A percentile compares a stretch with the other conserved stretches of the same genome.
Evolutionary conservation across 2,329 filamentous ascomycete genomes (phyloP).

Genomic region (Penicillium vulpinum): DNA sequence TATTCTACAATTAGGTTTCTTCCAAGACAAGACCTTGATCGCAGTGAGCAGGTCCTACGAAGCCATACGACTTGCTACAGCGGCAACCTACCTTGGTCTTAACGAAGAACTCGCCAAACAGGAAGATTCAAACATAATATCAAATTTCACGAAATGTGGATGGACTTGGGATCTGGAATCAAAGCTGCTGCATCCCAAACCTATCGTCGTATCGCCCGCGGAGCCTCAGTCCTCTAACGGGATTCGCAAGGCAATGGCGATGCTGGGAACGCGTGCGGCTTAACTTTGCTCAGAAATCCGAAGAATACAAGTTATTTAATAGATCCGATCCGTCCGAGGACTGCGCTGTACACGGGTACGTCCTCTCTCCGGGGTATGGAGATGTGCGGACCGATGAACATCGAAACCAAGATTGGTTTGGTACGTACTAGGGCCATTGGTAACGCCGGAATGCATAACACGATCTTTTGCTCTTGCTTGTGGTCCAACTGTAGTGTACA

Average conservation of each 20-base stretch:
- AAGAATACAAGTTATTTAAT: slow-evolving; percentile 10
- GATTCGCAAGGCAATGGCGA: slow-evolving; percentile 35
- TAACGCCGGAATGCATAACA: slow-evolving; percentile 34
- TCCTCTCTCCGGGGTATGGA: neutral
- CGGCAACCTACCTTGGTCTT: slow-evolving; percentile 40
- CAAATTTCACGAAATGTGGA: slow-evolving; percentile 36
- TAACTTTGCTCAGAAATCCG: slow-evolving; percentile 14
- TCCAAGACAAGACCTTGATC: slow-evolving; percentile 40
- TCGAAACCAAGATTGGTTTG: neutral
- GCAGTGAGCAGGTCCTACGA: slow-evolving; percentile 43
- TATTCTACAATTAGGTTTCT: slow-evolving; percentile 31
- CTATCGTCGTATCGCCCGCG: slow-evolving; percentile 21
- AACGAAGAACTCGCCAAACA: slow-evolving; percentile 28
- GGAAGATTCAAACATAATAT: slow-evolving; percentile 31
- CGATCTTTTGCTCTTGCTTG: slow-evolving; percentile 40
- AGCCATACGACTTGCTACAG: slow-evolving; percentile 39
- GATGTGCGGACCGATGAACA: neutral
- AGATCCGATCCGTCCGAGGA: neutral
- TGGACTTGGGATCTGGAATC: slow-evolving; percentile 42
- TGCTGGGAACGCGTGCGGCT: slow-evolving; percentile 32
- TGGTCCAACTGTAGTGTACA: slow-evolving; percentile 43
- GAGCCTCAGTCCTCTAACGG: slow-evolving; percentile 23
- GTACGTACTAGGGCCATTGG: slow-evolving; percentile 13
- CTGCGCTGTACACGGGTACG: slow-evolving; percentile 6
- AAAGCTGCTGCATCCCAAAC: slow-evolving; percentile 36